Evolutionary conservation across 371 early-diverging fungal species (phyloP).

Genomic region (Enterocytospora artemiae): DNA sequence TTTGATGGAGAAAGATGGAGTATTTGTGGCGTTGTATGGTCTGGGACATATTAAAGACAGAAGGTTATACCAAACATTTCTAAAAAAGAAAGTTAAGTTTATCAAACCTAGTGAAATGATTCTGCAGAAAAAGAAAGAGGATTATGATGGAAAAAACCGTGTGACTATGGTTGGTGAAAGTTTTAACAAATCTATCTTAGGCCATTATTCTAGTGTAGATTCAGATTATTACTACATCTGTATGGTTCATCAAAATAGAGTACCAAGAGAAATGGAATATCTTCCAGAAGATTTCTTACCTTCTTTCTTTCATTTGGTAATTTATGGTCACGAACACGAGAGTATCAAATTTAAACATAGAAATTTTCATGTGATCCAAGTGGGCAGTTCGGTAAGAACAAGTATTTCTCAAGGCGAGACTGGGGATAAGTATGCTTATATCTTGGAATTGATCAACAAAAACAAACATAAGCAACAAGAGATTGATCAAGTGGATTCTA

Average conservation of each 20-base stretch:
- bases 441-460: slow-evolving; percentile 24
- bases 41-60: slow-evolving; percentile 87
- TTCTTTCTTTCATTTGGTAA: slow-evolving; percentile 70
- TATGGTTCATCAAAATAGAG: slow-evolving; percentile 75
- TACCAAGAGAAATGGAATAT: slow-evolving; percentile 65
- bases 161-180: no score
- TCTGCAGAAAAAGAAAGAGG: no score
- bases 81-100: slow-evolving; percentile 65
- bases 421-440: slow-evolving; percentile 63
- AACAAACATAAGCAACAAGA: slow-evolving; percentile 37
- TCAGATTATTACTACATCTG: slow-evolving; percentile 67
- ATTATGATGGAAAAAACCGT: no score
- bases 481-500: no score
- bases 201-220: neutral
- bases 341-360: slow-evolving; percentile 66
- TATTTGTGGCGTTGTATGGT: slow-evolving; percentile 75
- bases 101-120: slow-evolving; percentile 66
- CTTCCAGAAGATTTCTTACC: slow-evolving; percentile 76
- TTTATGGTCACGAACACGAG: slow-evolving; percentile 98
- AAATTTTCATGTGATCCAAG: slow-evolving; percentile 73
- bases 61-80: slow-evolving; percentile 71
- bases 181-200: no score
- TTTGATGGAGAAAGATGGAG: slow-evolving; percentile 68
- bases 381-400: slow-evolving; percentile 89
- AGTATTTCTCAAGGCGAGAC: slow-evolving; percentile 79